Evolutionary conservation across 371 early-diverging fungal genomes (phyloP).

Genomic region (Mucor sp.): DNA sequence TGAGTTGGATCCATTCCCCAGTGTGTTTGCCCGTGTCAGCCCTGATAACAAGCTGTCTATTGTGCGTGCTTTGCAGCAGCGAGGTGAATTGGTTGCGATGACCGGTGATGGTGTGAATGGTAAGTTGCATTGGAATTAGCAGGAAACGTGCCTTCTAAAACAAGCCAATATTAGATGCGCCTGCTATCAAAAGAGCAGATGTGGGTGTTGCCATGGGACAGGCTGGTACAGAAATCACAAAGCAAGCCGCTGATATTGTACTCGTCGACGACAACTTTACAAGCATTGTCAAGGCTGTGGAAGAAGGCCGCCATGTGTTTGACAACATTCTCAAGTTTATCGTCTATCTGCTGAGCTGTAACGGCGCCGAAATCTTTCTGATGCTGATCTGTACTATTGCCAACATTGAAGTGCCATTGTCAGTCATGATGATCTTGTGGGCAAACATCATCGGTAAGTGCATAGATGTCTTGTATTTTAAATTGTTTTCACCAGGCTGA

Average conservation of each 20-base stretch:
- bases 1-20: slow-evolving; percentile 80
- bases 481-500: neutral
- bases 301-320: slow-evolving; percentile 82
- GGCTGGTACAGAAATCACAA: slow-evolving; percentile 86
- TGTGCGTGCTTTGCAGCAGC: slow-evolving; percentile 87
- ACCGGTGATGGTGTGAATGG: slow-evolving; percentile 90
- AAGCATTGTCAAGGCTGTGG: slow-evolving; percentile 77
- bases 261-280: slow-evolving; percentile 82
- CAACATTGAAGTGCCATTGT: slow-evolving; percentile 53
- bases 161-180: slow-evolving; percentile 68
- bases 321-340: slow-evolving; percentile 92
- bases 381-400: slow-evolving; percentile 55
- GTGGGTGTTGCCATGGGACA: slow-evolving; percentile 94
- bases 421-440: slow-evolving; percentile 56
- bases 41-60: slow-evolving; percentile 98
- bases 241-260: slow-evolving; percentile 87
- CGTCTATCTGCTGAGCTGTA: slow-evolving; percentile 84
- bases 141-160: neutral
- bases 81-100: slow-evolving; percentile 75
- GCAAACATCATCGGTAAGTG: slow-evolving; percentile 46
- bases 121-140: neutral
- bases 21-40: slow-evolving; percentile 92
- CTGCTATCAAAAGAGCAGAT: slow-evolving; percentile 90
- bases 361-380: slow-evolving; percentile 71
- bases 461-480: no score